A percentile compares a stretch with the other conserved stretches of the same genome.
phyloP scores from a whole-genome alignment of 352 stramenopile species.

The Globisporangium cederbergense region DNA sequence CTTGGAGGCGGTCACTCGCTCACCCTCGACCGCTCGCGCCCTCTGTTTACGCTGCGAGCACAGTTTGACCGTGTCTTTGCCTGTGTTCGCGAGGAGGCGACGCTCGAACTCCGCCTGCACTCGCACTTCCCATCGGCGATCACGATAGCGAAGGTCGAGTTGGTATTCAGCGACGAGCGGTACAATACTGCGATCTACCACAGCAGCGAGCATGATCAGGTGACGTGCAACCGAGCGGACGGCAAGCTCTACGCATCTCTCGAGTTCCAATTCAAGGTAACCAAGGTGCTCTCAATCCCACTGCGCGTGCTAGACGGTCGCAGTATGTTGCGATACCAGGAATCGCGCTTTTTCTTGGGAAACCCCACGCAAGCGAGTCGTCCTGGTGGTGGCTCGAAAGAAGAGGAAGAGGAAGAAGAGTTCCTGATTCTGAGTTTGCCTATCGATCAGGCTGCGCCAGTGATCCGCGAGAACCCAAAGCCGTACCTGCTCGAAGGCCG shows the following conservation, averaged over 20 bases:
- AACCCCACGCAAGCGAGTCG: slow-evolving; percentile 4
- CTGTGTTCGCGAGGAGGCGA: slow-evolving; percentile 65
- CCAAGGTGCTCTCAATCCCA: slow-evolving; percentile 38
- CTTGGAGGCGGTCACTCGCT: slow-evolving; percentile 48
- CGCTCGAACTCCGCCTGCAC: slow-evolving; percentile 40
- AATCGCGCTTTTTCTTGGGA: slow-evolving; percentile 59
- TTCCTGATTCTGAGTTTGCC: slow-evolving; percentile 61
- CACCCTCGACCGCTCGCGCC: slow-evolving; percentile 43
- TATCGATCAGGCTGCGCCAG: slow-evolving; percentile 35
- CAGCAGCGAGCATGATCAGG: slow-evolving; percentile 6
- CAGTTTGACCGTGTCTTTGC: slow-evolving; percentile 66
- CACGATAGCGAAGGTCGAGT: slow-evolving; percentile 57
- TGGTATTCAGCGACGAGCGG: slow-evolving; percentile 73
- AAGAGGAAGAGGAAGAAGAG: slow-evolving; percentile 26
- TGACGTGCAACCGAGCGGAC: slow-evolving; percentile 22
- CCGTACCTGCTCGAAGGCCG: slow-evolving; percentile 55
- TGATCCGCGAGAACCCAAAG: slow-evolving; percentile 32
- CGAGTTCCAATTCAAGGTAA: slow-evolving; percentile 38
- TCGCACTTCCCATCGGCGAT: slow-evolving; percentile 57
- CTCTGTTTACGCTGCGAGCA: slow-evolving; percentile 43
- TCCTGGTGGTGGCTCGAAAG: not conserved
- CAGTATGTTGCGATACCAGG: slow-evolving; percentile 54
- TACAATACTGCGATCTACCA: slow-evolving; percentile 69
- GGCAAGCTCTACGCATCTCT: slow-evolving; percentile 45
- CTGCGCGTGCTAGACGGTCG: slow-evolving; percentile 54